A percentile compares a stretch with the other conserved stretches of the same genome.
phyloP scores from a whole-genome alignment of 345 rosid genomes.

The Lagerstroemia speciosa region DNA sequence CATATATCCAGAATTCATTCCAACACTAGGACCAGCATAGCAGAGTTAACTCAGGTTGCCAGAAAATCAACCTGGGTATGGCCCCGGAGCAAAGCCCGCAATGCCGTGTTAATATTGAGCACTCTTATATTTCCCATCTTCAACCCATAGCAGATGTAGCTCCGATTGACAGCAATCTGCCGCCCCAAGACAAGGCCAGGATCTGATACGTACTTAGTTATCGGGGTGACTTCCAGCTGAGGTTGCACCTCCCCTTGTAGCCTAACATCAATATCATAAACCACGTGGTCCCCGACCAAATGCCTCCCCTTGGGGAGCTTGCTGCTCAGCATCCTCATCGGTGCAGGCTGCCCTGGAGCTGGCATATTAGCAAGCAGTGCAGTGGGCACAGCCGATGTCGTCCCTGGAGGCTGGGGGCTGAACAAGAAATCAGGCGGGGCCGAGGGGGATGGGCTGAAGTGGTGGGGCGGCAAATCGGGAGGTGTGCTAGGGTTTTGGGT shows the following conservation, averaged over 20 bases:
- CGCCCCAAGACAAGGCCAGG: slow-evolving; percentile 63
- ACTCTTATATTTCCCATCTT: slow-evolving; percentile 66
- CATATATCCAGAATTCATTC: neutral
- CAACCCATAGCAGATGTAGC: slow-evolving; percentile 69
- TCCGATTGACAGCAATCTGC: slow-evolving; percentile 70
- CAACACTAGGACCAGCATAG: neutral
- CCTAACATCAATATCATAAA: slow-evolving; percentile 50
- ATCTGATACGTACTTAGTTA: slow-evolving; percentile 60
- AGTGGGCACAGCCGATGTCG: slow-evolving; percentile 6
- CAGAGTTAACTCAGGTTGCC: neutral
- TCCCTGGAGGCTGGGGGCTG: slow-evolving; percentile 4
- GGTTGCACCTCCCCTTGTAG: slow-evolving; percentile 58
- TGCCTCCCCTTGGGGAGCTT: slow-evolving; percentile 57
- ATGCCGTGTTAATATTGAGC: slow-evolving; percentile 62
- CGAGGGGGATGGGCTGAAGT: slow-evolving; percentile 8
- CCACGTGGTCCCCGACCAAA: slow-evolving; percentile 34
- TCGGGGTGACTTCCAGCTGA: slow-evolving; percentile 71
- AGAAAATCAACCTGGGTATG: slow-evolving; percentile 45
- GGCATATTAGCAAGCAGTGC: slow-evolving; percentile 14
- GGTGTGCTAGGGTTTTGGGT: slow-evolving; percentile 19
- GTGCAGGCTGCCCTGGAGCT: slow-evolving; percentile 11
- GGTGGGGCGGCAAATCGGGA: slow-evolving; percentile 15
- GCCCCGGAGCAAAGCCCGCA: slow-evolving; percentile 65
- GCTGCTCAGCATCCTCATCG: slow-evolving; percentile 37
- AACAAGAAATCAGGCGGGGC: slow-evolving; percentile 10